Base-by-base conservation (phyloP, 352 stramenopile species). In the Phytophthora syringae region DNA sequence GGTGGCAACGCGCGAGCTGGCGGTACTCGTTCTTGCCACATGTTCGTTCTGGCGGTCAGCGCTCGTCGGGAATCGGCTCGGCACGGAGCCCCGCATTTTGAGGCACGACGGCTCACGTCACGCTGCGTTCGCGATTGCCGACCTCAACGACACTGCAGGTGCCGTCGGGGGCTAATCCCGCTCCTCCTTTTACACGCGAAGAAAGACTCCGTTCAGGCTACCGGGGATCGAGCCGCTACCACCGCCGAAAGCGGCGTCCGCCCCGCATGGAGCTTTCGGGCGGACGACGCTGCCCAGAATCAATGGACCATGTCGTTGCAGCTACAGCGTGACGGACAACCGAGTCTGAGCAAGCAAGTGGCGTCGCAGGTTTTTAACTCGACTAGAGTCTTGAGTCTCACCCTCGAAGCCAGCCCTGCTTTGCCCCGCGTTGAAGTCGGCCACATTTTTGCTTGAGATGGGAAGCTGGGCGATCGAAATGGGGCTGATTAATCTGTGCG, bases 321-420 rank as follows among this genome's bases (percentile, higher is more conserved):
- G 45, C 24, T 24, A 1, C 15, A 15, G 34, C 16, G n/a, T 39
- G 44, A 52, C 25, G 24, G 18, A 37, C 24, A 52, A 15, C n/a
- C n/a, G n/a, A n/a, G n/a, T n/a, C 45, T 52, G 45, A 52, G 45
- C 45, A 52, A 52, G 45, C 45, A n/a, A 52, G 45, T 25, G 44
- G 13, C 11, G 12, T 42, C 36, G 36, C 22, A 18, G 22, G 25
- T 52, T 32, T 52, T 52, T 52, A 52, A 52, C 45, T 52, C n/a
- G 45, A 52, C 45, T 52, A 34, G 43, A 51, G 43, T 5, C 43
- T 51, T 15, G 22, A 51, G 12, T 51, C 43, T 49, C 13, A 49
- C 11, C 42, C 20, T 51, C 21, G 43, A 24, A n/a, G 5, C 21
- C 22, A 20, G 21, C 22, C 43, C 18, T 50, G 43, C 22, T 51